phyloP scores from a whole-genome alignment of 1,284 basidiomycete genomes.

The Dichomitus squalens region DNA sequence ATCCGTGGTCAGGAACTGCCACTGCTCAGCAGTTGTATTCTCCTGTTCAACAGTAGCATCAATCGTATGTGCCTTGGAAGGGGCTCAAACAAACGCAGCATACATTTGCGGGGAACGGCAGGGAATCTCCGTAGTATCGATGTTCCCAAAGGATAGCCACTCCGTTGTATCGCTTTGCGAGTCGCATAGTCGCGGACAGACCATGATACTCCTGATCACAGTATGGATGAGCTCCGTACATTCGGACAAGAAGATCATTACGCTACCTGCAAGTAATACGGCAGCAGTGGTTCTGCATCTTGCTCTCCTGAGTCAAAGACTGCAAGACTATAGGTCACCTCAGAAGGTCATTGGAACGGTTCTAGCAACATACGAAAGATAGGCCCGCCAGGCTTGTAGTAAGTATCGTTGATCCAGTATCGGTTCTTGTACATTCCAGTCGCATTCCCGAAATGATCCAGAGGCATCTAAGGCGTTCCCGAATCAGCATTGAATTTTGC shows the following conservation, averaged over 20 bases:
- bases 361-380: constrained; percentile 47
- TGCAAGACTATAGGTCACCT: too few species aligned
- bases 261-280: constrained; percentile 46
- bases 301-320: constrained; percentile 53
- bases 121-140: constrained; percentile 55
- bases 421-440: constrained; percentile 46
- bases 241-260: neutral
- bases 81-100: constrained; percentile 13
- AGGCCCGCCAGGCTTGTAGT: constrained; percentile 54
- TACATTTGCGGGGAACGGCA: constrained; percentile 55
- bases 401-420: constrained; percentile 57
- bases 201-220: constrained; percentile 52
- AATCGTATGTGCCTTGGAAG: neutral
- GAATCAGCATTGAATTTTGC: neutral
- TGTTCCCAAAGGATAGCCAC: constrained; percentile 60
- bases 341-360: too few species aligned
- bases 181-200: constrained; percentile 48
- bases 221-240: too few species aligned
- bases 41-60: constrained; percentile 28
- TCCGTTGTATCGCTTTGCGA: constrained; percentile 49
- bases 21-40: constrained; percentile 52
- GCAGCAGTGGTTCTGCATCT: constrained; percentile 48
- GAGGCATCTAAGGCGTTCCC: constrained; percentile 36
- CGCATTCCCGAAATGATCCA: constrained; percentile 44
- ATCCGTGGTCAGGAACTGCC: constrained; percentile 57